Evolutionary conservation across 352 stramenopile species (phyloP).

Genomic region (Peronospora belbahrii): DNA sequence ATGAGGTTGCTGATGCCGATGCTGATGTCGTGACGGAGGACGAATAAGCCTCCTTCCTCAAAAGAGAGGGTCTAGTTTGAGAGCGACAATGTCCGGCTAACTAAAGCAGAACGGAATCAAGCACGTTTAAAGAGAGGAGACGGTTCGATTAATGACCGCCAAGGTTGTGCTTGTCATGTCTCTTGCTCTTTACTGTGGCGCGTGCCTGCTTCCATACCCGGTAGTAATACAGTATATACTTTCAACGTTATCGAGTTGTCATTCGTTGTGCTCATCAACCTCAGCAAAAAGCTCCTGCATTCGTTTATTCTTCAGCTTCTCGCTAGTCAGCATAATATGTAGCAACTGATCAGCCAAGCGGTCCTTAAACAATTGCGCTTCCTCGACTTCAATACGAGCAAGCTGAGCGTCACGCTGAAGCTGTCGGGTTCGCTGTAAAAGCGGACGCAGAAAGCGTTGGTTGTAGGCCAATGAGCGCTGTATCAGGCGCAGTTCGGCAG

Average conservation of each 20-base stretch:
- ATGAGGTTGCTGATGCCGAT: conserved; percentile 25
- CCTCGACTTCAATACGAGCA: conserved; percentile 59
- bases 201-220: conserved; percentile 22
- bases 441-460: conserved; percentile 28
- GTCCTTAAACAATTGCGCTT: conserved; percentile 68
- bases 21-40: conserved; percentile 37
- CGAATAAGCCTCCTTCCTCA: conserved; percentile 24
- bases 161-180: conserved; percentile 15
- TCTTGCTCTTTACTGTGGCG: conserved; percentile 19
- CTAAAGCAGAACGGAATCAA: conserved; percentile 21
- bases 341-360: conserved; percentile 69
- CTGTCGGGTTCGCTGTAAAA: conserved; percentile 27
- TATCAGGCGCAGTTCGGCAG: conserved; percentile 37
- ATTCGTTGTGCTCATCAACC: conserved; percentile 29
- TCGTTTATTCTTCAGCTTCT: conserved; percentile 59
- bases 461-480: conserved; percentile 43
- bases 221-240: conserved; percentile 41
- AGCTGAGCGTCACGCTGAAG: conserved; percentile 47
- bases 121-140: conserved; percentile 12
- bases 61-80: conserved; percentile 9
- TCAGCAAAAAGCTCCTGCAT: conserved; percentile 75
- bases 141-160: conserved; percentile 7
- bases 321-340: conserved; percentile 53
- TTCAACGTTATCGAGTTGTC: conserved; percentile 15
- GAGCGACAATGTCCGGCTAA: conserved; percentile 12